Evolutionary conservation across 495 filamentous ascomycete genomes (phyloP).

Genomic region (Aspergillus wentii): DNA sequence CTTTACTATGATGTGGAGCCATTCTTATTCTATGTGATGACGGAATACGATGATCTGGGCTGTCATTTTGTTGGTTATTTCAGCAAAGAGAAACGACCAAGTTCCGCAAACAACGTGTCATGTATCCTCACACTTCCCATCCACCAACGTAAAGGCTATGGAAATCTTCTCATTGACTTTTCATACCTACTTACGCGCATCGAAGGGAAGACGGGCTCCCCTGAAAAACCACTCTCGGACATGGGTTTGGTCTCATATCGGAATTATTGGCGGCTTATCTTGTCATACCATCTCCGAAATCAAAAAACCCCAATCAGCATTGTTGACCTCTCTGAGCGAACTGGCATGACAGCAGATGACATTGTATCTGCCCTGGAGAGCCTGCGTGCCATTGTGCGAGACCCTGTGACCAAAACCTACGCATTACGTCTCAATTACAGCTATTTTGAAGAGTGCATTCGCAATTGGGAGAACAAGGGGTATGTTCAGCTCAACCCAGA

Average conservation of each 20-base stretch:
- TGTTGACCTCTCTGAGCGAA: constrained; percentile 77
- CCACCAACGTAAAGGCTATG: constrained; percentile 94
- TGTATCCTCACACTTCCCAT: constrained; percentile 95
- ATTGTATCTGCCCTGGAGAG: constrained; percentile 90
- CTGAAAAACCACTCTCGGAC: constrained; percentile 95
- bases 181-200: constrained; percentile 93
- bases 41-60: constrained; percentile 86
- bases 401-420: constrained; percentile 83
- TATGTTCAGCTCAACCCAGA: constrained; percentile 81
- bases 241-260: constrained; percentile 96
- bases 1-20: constrained; percentile 98
- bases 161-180: constrained; percentile 94
- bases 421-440: constrained; percentile 79
- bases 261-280: constrained; percentile 88
- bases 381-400: constrained; percentile 79
- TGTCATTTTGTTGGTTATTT: constrained; percentile 99
- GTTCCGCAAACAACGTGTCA: constrained; percentile 92
- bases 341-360: constrained; percentile 94
- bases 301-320: constrained; percentile 67
- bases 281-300: constrained; percentile 73
- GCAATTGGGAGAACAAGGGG: constrained; percentile 78
- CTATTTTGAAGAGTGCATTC: constrained; percentile 79
- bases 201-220: constrained; percentile 91
- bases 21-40: constrained; percentile 98
- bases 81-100: constrained; percentile 97